These are phyloP conservation scores for Xylariaceae sp. DNA, from an alignment of 2,329 filamentous ascomycete genomes.

Conservation along the genomic window DNA sequence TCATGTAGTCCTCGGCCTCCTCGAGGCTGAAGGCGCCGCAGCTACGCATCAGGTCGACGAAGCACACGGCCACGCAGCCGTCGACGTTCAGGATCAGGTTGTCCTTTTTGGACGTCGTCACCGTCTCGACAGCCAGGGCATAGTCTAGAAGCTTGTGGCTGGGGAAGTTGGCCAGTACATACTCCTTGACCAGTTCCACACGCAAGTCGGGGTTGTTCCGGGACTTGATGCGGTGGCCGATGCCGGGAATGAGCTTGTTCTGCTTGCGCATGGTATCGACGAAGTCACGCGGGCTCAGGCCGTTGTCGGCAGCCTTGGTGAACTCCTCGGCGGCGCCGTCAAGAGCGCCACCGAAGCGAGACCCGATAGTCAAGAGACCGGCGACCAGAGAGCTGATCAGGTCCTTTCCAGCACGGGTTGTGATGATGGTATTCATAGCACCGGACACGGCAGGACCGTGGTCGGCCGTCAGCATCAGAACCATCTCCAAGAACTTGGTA, in stretches of 20 bases:
- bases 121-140: slow-evolving; percentile 92
- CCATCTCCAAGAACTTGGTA: slow-evolving; percentile 99
- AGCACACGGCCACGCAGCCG: slow-evolving; percentile 96
- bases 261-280: slow-evolving; percentile 98
- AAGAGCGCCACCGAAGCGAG: slow-evolving; percentile 88
- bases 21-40: slow-evolving; percentile 93
- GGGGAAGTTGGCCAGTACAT: slow-evolving; percentile 95
- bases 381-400: slow-evolving; percentile 91
- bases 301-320: slow-evolving; percentile 96
- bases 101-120: slow-evolving; percentile 99
- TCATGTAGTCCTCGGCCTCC: slow-evolving; percentile 97
- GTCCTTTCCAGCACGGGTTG: slow-evolving; percentile 97
- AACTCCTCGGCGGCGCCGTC: slow-evolving; percentile 98
- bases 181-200: slow-evolving; percentile 99
- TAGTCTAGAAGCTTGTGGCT: slow-evolving; percentile 98
- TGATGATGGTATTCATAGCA: slow-evolving; percentile 99
- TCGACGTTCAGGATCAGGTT: slow-evolving; percentile 99
- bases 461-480: slow-evolving; percentile 98
- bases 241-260: slow-evolving; percentile 99
- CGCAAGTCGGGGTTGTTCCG: slow-evolving; percentile 99
- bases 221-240: slow-evolving; percentile 98
- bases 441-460: slow-evolving; percentile 98
- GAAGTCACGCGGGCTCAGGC: slow-evolving; percentile 95
- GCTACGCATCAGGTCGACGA: slow-evolving; percentile 95
- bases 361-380: slow-evolving; percentile 96